Base-by-base conservation (phyloP, 1,284 basidiomycete genomes). In the Ganoderma resinaceum region DNA sequence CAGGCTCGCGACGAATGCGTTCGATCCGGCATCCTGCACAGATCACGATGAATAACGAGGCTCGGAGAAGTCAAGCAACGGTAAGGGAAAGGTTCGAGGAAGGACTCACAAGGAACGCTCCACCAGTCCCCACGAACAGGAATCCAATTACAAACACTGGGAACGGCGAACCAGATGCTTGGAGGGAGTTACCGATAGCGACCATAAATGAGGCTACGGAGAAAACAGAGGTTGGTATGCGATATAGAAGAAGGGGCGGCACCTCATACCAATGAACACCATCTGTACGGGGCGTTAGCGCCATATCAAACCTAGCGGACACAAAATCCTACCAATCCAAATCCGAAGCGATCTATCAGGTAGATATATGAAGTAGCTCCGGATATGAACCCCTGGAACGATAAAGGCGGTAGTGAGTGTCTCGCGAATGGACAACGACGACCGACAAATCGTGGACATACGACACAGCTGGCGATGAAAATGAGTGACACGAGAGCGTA, bases 91-190 rank as follows among this genome's bases (percentile, higher is more conserved):
- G 23, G 12, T 26, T 49, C 4, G 3, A 23, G 23, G 23, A 14
- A 14, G 26, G 23, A 49, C 76, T 53, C 64, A 85, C 86, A 73
- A 86, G 85, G 14, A 89, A 75, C 3, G 89, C 84, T 58, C 89
- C 75, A 0, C 91, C 91, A 57, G 91, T 84, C 0, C 92, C 91
- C 66, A 85, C 88, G 74, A 92, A 81, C 16, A 82, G 76, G 72
- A 85, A 91, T 0, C 84, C 82, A 33, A 91, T 76, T 12, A 86
- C 84, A 70, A 91, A 90, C 1, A 84, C 82, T 0, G 90, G 89
- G 74, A 90, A 93, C 2, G 91, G 91, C 0, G 86, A 82, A 2
- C 85, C 86, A 20, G 89, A 81, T n/a, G 85, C 82, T 72, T 89
- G 84, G 42, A 92, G 79, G 4, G 78, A 69, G 74, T 90, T 91